Conservation (phyloP, 2,329 filamentous ascomycete genomes). For the Alternaria gaisen region DNA sequence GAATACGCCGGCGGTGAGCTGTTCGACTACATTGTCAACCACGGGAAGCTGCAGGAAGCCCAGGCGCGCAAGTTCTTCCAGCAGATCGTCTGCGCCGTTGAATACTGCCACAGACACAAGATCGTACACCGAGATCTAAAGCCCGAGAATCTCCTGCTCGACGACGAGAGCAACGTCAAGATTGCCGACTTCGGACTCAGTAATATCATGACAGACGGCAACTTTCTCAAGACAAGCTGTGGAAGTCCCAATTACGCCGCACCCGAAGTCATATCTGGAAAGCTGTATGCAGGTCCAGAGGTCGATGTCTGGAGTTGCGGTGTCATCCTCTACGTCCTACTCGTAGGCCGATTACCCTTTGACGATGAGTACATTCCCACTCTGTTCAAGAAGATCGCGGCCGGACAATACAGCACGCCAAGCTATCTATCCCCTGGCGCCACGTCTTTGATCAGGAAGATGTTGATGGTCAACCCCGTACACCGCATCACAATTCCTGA, state of each 20-base stretch:
- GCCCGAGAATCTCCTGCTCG: conserved; percentile 93
- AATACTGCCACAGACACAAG: conserved; percentile 98
- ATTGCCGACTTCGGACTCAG: conserved; percentile 98
- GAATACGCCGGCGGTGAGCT: conserved; percentile 97
- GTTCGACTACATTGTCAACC: conserved; percentile 97
- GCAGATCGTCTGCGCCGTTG: conserved; percentile 97
- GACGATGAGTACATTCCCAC: conserved; percentile 99
- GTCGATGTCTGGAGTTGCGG: conserved; percentile 99
- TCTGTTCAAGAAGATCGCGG: conserved; percentile 96
- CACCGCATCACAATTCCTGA: conserved; percentile 93
- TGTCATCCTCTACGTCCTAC: conserved; percentile 77
- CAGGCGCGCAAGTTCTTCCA: conserved; percentile 98
- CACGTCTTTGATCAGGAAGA: conserved; percentile 82
- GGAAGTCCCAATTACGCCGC: conserved; percentile 98
- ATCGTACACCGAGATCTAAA: conserved; percentile 98
- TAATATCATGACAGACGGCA: conserved; percentile 99
- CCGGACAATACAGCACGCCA: conserved; percentile 91
- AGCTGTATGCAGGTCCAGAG: conserved; percentile 95
- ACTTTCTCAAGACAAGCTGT: conserved; percentile 98
- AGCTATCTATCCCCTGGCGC: conserved; percentile 90
- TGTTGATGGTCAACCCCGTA: conserved; percentile 95
- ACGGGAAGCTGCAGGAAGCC: conserved; percentile 88
- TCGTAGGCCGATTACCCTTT: conserved; percentile 81
- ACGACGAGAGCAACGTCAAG: conserved; percentile 96
- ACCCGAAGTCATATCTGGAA: conserved; percentile 96